Evolutionary conservation across 768 basidiomycete genomes (phyloP), one percentile per base, ranked within the genome.

Genomic region (Tubosaeta brunneosetosa): DNA sequence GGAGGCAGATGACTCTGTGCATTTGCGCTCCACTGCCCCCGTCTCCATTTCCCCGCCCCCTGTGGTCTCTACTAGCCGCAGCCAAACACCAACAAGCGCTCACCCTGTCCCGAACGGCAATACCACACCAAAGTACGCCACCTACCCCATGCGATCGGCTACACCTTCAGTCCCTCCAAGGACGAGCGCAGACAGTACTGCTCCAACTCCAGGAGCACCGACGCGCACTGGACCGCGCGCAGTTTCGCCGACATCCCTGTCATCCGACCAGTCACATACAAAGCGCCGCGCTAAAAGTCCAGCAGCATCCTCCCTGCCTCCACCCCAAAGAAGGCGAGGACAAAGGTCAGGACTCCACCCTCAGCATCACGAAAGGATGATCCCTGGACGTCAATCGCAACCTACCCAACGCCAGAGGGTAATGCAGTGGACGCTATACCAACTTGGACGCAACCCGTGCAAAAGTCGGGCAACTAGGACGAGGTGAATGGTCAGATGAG

Each of bases 391-490:
- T 86, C 83, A 44, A 69, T 88, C n/a, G 86, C 85, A 40, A 69
- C 78, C 43, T 90, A 90, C 69, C 87, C 88, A 7, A 73, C 77
- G 1, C 79, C 83, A 0, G 77, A 70, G 44, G 76, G 74, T n/a
- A 75, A 76, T 53, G 74, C 80, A 44, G 77, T 78, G 47, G 75
- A 91, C 66, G 90, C 90, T 22, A 90, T 92, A 64, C 90, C 91
- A 6, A 77, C 80, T 3, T 89, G 87, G 89, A 89, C 86, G 16
- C 84, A 90, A 62, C 87, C 88, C 25, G 73, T 84, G 26, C 79
- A 77, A 25, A 72, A 71, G 52, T 74, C 79, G 22, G 86, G 87
- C 1, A 91, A 88, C 61, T 93, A 91, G 90, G 90, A 93, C 62
- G 90, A 93, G 64, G 88, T 82, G 61, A 63, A 79, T 73, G 6